Conservation (phyloP, 1,284 basidiomycete species). For the Ustilago trichophora region DNA sequence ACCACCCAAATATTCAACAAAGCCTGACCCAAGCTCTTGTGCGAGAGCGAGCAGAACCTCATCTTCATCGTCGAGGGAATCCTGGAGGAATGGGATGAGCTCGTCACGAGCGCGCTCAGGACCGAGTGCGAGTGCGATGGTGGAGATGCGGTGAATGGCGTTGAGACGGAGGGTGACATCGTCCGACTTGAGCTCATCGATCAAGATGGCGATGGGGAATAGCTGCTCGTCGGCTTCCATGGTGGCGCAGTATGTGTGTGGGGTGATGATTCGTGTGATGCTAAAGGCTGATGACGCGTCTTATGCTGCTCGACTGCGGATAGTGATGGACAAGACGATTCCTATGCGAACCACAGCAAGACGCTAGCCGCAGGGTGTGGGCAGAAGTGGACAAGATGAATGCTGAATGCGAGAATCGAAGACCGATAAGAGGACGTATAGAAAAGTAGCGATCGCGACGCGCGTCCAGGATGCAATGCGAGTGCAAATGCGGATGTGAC, state of each 20-base stretch:
- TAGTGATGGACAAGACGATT: neutral
- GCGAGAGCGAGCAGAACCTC: slow-evolving; percentile 96
- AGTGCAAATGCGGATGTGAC: too few relatives aligned
- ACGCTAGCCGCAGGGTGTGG: neutral
- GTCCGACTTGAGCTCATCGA: slow-evolving; percentile 84
- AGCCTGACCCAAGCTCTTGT: slow-evolving; percentile 83
- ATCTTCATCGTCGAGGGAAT: slow-evolving; percentile 98
- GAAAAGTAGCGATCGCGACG: neutral
- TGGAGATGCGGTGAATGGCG: slow-evolving; percentile 96
- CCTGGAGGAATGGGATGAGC: slow-evolving; percentile 94
- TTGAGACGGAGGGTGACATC: slow-evolving; percentile 93
- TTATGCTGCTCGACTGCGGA: neutral
- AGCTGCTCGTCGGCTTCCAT: slow-evolving; percentile 66
- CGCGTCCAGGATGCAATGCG: neutral
- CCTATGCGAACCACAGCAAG: neutral
- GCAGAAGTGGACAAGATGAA: neutral
- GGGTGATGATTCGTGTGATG: neutral
- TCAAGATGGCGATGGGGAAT: slow-evolving; percentile 73
- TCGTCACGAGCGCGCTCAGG: slow-evolving; percentile 95
- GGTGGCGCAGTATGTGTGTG: slow-evolving; percentile 1
- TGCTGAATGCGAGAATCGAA: neutral
- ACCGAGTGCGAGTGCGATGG: slow-evolving; percentile 96
- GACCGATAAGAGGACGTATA: neutral
- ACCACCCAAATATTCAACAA: slow-evolving; percentile 94
- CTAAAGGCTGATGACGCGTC: neutral